Base-by-base conservation (phyloP, 805 yeast genomes). In the Teunomyces gatunensis region DNA sequence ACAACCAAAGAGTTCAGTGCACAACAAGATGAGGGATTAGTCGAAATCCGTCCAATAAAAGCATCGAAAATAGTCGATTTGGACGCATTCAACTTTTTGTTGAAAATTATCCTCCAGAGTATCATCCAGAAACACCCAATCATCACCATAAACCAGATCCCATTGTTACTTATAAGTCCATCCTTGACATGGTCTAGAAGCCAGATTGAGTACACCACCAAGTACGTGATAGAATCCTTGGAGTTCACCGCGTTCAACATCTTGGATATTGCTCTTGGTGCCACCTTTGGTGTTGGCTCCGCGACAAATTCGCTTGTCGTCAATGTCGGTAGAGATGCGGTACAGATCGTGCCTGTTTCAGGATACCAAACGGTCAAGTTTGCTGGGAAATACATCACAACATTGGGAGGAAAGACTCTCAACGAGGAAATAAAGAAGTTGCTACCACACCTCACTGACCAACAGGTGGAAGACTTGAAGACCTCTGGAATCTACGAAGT, bases 281-380 rank as follows among this genome's bases (percentile, higher is more conserved):
- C 89, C 1, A 72, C 87, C 13, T 90, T 82, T 65, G 92, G 97
- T 0, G 75, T 84, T 61, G 87, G 89, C 4, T 69, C 78, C 12
- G 68, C 82, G 9, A 77, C 83, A 34, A 86, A 83, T 51, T 77
- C 90, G 1, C 69, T 86, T 32, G 86, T 92, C 13, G 80, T 92
- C 36, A 96, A 92, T 64, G 75, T 92, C 41, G 97, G 97, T 15
- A 71, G 73, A 52, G 80, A 83, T 20, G 80, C 84, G 54, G 81
- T 90, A 2, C 96, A 89, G 61, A 74, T 92, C 20, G 75, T 84
- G 10, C 94, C 96, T 2, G 80, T 92, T n/a, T 65, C 87, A 27
- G 94, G 87, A 52, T 89, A 80, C 57, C 82, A 83, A 48, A 75
- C 80, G 5, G 68, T 84, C 46, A 74, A 75, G 27, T 80, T 79